A percentile compares a stretch with the other conserved stretches of the same genome.
These are phyloP conservation scores for Candida ortonii DNA, from an alignment of 805 yeast species.

Conservation along the genomic window DNA sequence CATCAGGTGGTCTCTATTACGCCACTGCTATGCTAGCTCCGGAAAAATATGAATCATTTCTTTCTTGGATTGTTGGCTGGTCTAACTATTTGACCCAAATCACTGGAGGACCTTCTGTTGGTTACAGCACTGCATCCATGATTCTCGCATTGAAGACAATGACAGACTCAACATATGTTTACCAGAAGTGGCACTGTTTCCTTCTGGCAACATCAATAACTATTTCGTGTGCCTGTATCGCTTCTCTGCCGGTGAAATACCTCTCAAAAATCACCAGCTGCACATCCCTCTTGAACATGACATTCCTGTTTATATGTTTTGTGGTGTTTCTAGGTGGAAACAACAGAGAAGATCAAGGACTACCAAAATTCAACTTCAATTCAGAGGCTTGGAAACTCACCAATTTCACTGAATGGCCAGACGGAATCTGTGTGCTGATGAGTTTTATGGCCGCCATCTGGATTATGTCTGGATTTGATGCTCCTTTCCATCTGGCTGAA, in stretches of 20 bases:
- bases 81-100: conserved; percentile 63
- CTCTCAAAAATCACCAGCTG: conserved; percentile 48
- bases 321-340: conserved; percentile 53
- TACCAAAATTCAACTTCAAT: conserved; percentile 48
- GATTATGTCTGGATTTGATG: conserved; percentile 75
- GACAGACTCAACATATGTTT: conserved; percentile 38
- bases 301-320: conserved; percentile 50
- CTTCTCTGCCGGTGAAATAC: conserved; percentile 54
- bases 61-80: conserved; percentile 65
- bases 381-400: conserved; percentile 51
- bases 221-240: conserved; percentile 43
- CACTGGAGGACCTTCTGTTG: conserved; percentile 61
- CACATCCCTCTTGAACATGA: conserved; percentile 49
- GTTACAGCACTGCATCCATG: conserved; percentile 54
- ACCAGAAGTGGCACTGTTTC: conserved; percentile 49
- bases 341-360: conserved; percentile 35
- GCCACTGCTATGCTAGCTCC: conserved; percentile 66
- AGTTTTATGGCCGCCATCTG: conserved; percentile 61
- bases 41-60: conserved; percentile 46
- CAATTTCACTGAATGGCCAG: conserved; percentile 63
- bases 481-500: conserved; percentile 74
- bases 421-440: conserved; percentile 55
- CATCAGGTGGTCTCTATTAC: conserved; percentile 66
- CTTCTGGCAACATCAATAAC: conserved; percentile 52
- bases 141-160: conserved; percentile 49